Evolutionary conservation across 2,329 filamentous ascomycete species (phyloP), one percentile per base, ranked within the genome.

Genomic region (Sporothrix euskadiensis): DNA sequence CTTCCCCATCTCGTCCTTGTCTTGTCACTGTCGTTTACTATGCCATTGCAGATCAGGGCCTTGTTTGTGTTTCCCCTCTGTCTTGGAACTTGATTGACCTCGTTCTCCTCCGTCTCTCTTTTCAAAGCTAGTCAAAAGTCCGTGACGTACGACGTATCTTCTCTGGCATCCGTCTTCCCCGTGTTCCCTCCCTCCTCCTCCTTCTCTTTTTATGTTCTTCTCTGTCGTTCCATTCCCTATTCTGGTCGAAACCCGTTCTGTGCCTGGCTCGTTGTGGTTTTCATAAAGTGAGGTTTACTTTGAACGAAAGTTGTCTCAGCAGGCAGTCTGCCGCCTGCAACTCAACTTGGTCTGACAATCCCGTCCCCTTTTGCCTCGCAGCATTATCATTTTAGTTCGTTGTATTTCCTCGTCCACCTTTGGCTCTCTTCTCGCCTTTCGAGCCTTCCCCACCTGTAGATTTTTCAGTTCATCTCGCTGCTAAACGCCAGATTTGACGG

Each of bases 391-490:
- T 10, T 26, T n/a, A 9, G 19, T 35, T 22, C 10, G 22, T 12
- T 6, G 22, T 22, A 41, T 63, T 61, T 41, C 19, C 7, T 35
- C n/a, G 35, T 26, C 59, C n/a, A 4, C 19, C 35, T 44, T 35
- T 22, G 19, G 4, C 41, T 61, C 56, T 63, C 35, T 56, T 49
- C 44, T 59, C 56, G 59, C 14, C n/a, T 35, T 44, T 56, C 22
- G 44, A 49, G 9, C 22, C 52, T 22, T 26, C 52, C 22, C 35
- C 35, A 41, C 59, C 59, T 41, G 35, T 41, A 3, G 7, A 63
- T 22, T 63, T 41, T 35, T 63, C 59, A 6, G 59, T 63, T 41
- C 32, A 63, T 63, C 19, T 63, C 59, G 26, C 30, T 59, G 56
- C 30, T 59, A 14, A 35, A 59, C 56, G 30, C 22, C 22, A 56